A percentile compares a stretch with the other conserved stretches of the same genome.
These are phyloP conservation scores for Kwoniella sp. DNA, from an alignment of 768 basidiomycete species.

Conservation along the genomic window DNA sequence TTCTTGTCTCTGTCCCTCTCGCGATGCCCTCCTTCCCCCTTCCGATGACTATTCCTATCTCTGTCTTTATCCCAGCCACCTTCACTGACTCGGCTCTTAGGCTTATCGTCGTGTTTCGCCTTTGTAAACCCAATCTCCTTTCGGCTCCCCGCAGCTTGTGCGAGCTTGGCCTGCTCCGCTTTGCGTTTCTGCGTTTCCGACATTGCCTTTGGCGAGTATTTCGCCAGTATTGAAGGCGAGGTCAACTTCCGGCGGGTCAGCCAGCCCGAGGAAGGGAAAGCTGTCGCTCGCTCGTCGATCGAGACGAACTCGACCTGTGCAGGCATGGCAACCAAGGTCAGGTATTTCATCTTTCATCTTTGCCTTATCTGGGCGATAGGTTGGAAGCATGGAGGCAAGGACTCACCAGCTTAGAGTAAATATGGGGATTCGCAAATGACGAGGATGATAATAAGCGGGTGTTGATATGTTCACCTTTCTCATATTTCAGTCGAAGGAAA, in stretches of 20 bases:
- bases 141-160: slow-evolving; percentile 64
- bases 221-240: slow-evolving; percentile 60
- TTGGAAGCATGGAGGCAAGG: background rate
- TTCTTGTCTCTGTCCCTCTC: slow-evolving; percentile 59
- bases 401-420: slow-evolving; percentile 81
- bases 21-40: slow-evolving; percentile 31
- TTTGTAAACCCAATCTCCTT: slow-evolving; percentile 67
- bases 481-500: slow-evolving; percentile 73
- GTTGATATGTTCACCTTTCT: slow-evolving; percentile 86
- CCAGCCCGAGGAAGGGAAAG: slow-evolving; percentile 74
- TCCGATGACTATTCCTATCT: slow-evolving; percentile 38
- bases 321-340: background rate
- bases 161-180: slow-evolving; percentile 64
- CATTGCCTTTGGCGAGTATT: slow-evolving; percentile 77
- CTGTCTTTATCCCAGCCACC: slow-evolving; percentile 29
- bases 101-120: slow-evolving; percentile 22
- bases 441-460: slow-evolving; percentile 90
- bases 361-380: no score
- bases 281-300: slow-evolving; percentile 82
- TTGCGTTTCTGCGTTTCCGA: slow-evolving; percentile 65
- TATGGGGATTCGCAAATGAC: slow-evolving; percentile 91
- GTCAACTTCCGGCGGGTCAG: slow-evolving; percentile 63
- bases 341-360: no score
- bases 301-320: slow-evolving; percentile 77
- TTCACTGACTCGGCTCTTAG: slow-evolving; percentile 9